A percentile compares a stretch with the other conserved stretches of the same genome.
These are phyloP conservation scores for Leccinum boreale DNA, from an alignment of 768 basidiomycete genomes.

Conservation along the genomic window DNA sequence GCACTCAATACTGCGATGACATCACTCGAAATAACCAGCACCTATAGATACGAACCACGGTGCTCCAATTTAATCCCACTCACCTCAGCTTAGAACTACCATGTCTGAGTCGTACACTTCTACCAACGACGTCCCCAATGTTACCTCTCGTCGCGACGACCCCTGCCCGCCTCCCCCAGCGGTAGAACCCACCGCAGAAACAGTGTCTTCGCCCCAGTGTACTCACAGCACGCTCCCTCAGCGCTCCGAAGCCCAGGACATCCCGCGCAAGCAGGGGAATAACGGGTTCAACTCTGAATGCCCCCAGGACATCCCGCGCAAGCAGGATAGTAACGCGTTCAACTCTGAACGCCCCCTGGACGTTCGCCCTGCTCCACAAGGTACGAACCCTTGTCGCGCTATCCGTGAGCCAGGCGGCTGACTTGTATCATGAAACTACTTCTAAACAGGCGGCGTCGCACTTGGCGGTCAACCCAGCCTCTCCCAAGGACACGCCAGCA, in stretches of 20 bases:
- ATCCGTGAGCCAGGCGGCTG: neutral
- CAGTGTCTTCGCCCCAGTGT: neutral
- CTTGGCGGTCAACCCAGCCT: slow-evolving; percentile 20
- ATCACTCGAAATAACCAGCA: neutral
- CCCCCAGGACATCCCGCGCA: slow-evolving; percentile 15
- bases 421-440: neutral
- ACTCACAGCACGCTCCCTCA: neutral
- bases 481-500: slow-evolving; percentile 37
- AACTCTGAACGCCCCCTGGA: slow-evolving; percentile 34
- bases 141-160: slow-evolving; percentile 38
- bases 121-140: slow-evolving; percentile 18
- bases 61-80: neutral
- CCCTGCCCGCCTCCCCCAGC: slow-evolving; percentile 48
- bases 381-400: slow-evolving; percentile 5
- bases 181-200: neutral
- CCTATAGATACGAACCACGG: neutral
- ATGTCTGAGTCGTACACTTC: slow-evolving; percentile 25
- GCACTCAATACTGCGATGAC: neutral
- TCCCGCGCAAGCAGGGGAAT: neutral
- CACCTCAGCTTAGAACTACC: neutral
- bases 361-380: slow-evolving; percentile 35
- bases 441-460: slow-evolving; percentile 22
- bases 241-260: neutral
- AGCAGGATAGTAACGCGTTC: slow-evolving; percentile 25
- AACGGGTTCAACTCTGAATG: slow-evolving; percentile 32